A percentile compares a stretch with the other conserved stretches of the same genome.
Conservation (phyloP, 2,329 filamentous ascomycete genomes). For the Pseudofabraea citricarpa region DNA sequence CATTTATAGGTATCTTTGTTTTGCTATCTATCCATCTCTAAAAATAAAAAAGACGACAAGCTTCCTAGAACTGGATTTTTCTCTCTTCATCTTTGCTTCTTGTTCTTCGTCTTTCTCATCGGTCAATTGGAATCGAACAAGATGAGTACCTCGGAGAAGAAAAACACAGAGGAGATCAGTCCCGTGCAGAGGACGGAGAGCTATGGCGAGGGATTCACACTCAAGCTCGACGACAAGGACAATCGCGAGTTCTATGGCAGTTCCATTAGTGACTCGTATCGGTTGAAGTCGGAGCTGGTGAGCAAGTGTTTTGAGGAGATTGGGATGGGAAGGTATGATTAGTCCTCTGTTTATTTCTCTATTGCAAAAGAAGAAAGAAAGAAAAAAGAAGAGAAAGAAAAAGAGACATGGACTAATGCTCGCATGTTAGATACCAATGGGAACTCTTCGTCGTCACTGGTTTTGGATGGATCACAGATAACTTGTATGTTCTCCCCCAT, state of each 20-base stretch:
- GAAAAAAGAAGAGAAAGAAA: no score
- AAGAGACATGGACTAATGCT: no score
- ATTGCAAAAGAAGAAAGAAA: not conserved
- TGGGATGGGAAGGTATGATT: constrained; percentile 5
- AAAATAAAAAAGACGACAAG: no score
- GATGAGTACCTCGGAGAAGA: no score
- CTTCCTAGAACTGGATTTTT: no score
- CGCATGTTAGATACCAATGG: constrained; percentile 25
- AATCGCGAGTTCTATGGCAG: constrained; percentile 7
- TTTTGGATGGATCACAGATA: constrained; percentile 36
- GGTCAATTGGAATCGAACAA: no score
- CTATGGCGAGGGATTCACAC: constrained; percentile 5
- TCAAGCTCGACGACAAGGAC: constrained; percentile 7
- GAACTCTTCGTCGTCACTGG: constrained; percentile 31
- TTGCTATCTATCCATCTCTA: no score
- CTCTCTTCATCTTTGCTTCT: no score
- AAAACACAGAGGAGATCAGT: constrained; percentile 6
- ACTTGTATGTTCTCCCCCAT: constrained; percentile 14
- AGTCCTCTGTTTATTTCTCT: not conserved
- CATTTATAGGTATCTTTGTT: no score
- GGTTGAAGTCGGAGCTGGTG: constrained; percentile 8
- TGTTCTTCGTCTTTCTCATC: no score
- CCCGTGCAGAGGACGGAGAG: constrained; percentile 4
- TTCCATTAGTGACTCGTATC: constrained; percentile 8
- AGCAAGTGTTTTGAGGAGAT: constrained; percentile 6